Evolutionary conservation across 148 eudicot species (phyloP).

Genomic region (Fagopyrum homotropicum): DNA sequence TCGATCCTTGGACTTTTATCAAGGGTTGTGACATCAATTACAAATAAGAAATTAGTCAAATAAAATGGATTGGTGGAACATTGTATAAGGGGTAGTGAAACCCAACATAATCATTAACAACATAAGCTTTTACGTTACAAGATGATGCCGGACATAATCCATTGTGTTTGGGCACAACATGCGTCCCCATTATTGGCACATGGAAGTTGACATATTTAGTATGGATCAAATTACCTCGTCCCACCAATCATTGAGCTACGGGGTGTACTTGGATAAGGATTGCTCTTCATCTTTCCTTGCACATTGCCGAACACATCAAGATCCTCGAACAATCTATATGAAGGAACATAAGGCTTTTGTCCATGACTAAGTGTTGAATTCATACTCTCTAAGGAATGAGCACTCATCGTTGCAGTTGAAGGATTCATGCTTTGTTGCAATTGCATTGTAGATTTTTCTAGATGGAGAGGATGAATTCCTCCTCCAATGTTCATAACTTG

Average conservation of each 20-base stretch:
- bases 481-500: slow-evolving; percentile 13
- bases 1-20: too few species aligned
- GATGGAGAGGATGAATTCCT: slow-evolving; percentile 22
- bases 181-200: too few species aligned
- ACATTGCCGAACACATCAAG: slow-evolving; percentile 62
- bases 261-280: slow-evolving; percentile 44
- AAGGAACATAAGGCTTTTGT: slow-evolving; percentile 50
- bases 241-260: slow-evolving; percentile 50
- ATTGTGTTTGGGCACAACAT: too few species aligned
- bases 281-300: slow-evolving; percentile 45
- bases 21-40: too few species aligned
- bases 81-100: too few species aligned
- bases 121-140: too few species aligned
- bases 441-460: slow-evolving; percentile 18
- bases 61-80: too few species aligned
- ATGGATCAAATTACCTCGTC: slow-evolving; percentile 28
- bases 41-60: too few species aligned
- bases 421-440: slow-evolving; percentile 10
- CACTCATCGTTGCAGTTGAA: not conserved
- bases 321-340: slow-evolving; percentile 88
- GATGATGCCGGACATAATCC: too few species aligned
- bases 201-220: too few species aligned
- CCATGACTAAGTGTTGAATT: slow-evolving; percentile 23
- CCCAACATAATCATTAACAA: too few species aligned
- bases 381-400: slow-evolving; percentile 20